Evolutionary conservation across 2,329 filamentous ascomycete genomes (phyloP).

Genomic region (Lachnum nothofagi): DNA sequence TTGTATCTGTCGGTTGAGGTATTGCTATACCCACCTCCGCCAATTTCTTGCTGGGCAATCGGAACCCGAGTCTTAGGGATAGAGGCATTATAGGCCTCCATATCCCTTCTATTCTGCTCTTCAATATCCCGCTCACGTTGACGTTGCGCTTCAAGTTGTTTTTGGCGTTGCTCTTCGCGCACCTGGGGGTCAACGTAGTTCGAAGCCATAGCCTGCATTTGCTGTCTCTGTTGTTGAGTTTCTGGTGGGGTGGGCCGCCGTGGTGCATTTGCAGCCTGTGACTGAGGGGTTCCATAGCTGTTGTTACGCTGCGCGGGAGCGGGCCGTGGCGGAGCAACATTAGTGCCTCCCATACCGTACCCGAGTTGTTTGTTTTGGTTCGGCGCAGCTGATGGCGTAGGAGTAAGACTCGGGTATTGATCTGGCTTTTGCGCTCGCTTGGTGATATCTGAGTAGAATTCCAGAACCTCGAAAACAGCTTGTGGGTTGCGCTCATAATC

Average conservation of each 20-base stretch:
- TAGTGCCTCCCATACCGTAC: constrained; percentile 46
- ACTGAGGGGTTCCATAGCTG: constrained; percentile 34
- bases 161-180: constrained; percentile 53
- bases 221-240: constrained; percentile 46
- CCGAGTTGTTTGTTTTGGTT: constrained; percentile 60
- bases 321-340: constrained; percentile 65
- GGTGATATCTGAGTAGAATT: constrained; percentile 80
- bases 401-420: constrained; percentile 62
- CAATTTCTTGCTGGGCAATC: constrained; percentile 84
- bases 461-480: constrained; percentile 73
- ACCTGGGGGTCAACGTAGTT: constrained; percentile 49
- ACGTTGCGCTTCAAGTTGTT: constrained; percentile 55
- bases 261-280: constrained; percentile 31
- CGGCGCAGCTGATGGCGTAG: constrained; percentile 53
- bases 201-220: constrained; percentile 52
- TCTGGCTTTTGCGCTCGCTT: constrained; percentile 68
- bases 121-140: constrained; percentile 51
- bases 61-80: constrained; percentile 76
- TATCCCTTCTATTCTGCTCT: constrained; percentile 67
- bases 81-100: constrained; percentile 85
- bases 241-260: constrained; percentile 44
- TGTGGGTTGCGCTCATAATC: constrained; percentile 97
- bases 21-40: constrained; percentile 43
- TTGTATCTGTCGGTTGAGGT: constrained; percentile 64
- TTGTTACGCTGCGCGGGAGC: constrained; percentile 45